Evolutionary conservation across 2,329 filamentous ascomycete genomes (phyloP), one percentile per base, ranked within the genome.

Genomic region (Colletotrichum orbiculare): DNA sequence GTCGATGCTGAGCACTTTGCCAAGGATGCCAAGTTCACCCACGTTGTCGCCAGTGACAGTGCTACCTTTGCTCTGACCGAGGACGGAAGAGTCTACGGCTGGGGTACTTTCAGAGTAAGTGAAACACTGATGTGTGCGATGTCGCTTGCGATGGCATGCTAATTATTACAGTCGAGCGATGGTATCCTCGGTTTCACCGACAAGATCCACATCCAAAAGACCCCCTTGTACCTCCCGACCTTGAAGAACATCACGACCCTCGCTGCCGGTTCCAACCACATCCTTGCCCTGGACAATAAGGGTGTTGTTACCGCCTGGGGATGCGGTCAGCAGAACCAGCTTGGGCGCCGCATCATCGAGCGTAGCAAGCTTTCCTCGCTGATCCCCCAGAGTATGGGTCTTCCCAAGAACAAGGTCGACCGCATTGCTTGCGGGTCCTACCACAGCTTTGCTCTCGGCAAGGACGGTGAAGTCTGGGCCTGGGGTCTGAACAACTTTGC

Each of bases 401-500:
- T 81, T 33, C 78, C 79, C 49, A 90, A 89, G 87, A 66, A 91
- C 71, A 91, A 90, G 54, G 85, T 93, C 53, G 85, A 86, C 71
- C 85, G 88, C 67, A 85, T 89, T 35, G 89, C 76, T n/a, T 80
- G 76, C 66, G 93, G 93, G 48, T 87, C 90, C 12, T 95, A 94
- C 78, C 92, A 97, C 81, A 91, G 89, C 70, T 95, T 97, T 70
- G 92, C 92, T 15, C 83, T 97, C 50, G 88, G 91, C 76, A 84
- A 86, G 62, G 85, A 87, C 12, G 91, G 89, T 43, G 83, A 86
- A 37, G 90, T 95, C 38, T 96, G 89, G 78, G 87, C 89, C 0
- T 97, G 93, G 93, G 93, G 94, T 33, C 82, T 95, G 37, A 97
- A 97, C 83, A 94, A 91, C 78, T 96, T 92, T 76, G 91, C 90